A percentile compares a stretch with the other conserved stretches of the same genome.
phyloP scores from a whole-genome alignment of 345 rosid species.

The Linum lewisii region DNA sequence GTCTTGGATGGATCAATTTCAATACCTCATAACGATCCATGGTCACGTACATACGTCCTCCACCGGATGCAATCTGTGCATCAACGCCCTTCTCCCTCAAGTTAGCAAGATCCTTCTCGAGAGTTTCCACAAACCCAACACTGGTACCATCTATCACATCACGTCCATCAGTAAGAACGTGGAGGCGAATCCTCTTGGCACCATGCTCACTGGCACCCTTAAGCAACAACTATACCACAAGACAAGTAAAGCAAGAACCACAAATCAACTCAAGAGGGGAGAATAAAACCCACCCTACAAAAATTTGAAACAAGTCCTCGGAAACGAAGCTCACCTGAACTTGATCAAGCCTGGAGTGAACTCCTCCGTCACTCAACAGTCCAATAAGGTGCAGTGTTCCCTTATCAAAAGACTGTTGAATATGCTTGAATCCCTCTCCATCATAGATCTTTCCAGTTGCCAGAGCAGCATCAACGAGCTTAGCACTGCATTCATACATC shows the following conservation, averaged over 20 bases:
- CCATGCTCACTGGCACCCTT: constrained; percentile 80
- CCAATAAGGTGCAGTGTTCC: constrained; percentile 86
- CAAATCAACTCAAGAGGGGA: background rate
- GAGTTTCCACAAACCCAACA: constrained; percentile 70
- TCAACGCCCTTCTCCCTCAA: constrained; percentile 71
- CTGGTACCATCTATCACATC: constrained; percentile 97
- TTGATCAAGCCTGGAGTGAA: constrained; percentile 93
- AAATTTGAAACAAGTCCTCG: background rate
- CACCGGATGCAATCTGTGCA: constrained; percentile 94
- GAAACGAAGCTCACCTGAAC: constrained; percentile 40
- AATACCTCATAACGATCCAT: constrained; percentile 94
- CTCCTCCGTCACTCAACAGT: constrained; percentile 90
- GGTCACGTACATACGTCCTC: constrained; percentile 96
- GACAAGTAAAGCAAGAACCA: constrained; percentile 1
- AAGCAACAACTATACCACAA: constrained; percentile 46
- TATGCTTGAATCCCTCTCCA: constrained; percentile 78
- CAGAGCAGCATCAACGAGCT: constrained; percentile 88
- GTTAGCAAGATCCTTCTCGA: constrained; percentile 54
- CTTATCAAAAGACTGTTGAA: constrained; percentile 42
- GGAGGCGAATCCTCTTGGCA: constrained; percentile 87
- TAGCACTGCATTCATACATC: constrained; percentile 41
- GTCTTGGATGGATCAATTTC: background rate
- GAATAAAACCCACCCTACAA: background rate
- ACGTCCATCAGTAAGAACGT: constrained; percentile 91
- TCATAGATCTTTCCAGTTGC: constrained; percentile 76